phyloP scores from a whole-genome alignment of 768 basidiomycete genomes.

The Chalciporus piperatus region DNA sequence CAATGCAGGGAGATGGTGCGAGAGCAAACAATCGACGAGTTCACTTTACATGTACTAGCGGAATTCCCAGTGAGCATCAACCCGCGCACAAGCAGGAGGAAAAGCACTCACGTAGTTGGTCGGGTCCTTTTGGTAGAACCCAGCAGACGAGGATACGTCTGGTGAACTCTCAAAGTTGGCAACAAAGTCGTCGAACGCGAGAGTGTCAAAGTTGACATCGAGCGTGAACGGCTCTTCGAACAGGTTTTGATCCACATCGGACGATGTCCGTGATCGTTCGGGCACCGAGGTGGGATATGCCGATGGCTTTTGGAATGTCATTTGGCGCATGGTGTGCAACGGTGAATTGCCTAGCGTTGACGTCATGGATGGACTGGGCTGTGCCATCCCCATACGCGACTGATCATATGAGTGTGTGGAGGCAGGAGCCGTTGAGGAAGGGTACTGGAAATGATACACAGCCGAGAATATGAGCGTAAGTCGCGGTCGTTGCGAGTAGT shows the following conservation, averaged over 20 bases:
- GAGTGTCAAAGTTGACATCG: conserved; percentile 28
- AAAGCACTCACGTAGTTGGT: conserved; percentile 34
- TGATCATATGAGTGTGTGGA: conserved; percentile 10
- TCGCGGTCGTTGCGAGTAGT: conserved; percentile 21
- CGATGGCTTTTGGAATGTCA: conserved; percentile 8
- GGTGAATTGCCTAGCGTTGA: conserved; percentile 7
- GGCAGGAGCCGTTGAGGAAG: conserved; percentile 8
- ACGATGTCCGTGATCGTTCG: not conserved
- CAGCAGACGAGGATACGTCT: conserved; percentile 18
- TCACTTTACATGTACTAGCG: conserved; percentile 23
- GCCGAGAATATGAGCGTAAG: conserved; percentile 50
- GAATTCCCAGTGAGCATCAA: conserved; percentile 8
- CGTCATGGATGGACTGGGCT: conserved; percentile 12
- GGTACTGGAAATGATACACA: conserved; percentile 54
- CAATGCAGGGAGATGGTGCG: not conserved
- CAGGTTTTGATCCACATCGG: conserved; percentile 19
- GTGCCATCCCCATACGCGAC: conserved; percentile 11
- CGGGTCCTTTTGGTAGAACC: conserved; percentile 29
- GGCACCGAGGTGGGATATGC: not conserved
- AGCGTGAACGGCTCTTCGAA: conserved; percentile 31
- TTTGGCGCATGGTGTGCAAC: not conserved
- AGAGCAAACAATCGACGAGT: not conserved
- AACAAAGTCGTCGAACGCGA: conserved; percentile 26
- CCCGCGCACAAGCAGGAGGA: not conserved
- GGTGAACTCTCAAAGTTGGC: conserved; percentile 12